Conservation (phyloP, 2,329 filamentous ascomycete genomes). For the Calonectria naviculata region DNA sequence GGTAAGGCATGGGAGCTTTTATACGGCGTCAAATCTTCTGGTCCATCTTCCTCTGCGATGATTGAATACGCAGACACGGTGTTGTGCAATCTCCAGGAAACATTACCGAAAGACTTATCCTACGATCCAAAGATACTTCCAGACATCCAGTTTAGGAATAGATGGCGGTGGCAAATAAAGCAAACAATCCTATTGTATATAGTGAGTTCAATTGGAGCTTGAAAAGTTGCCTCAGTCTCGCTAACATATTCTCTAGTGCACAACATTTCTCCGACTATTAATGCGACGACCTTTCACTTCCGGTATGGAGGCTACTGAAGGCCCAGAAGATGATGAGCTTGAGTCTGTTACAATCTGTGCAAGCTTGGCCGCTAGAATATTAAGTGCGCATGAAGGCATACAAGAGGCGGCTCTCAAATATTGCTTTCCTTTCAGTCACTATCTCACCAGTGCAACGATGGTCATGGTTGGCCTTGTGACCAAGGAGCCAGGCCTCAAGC, state of each 20-base stretch:
- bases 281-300: constrained; percentile 25
- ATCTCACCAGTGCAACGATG: constrained; percentile 31
- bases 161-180: constrained; percentile 25
- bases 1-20: constrained; percentile 32
- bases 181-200: constrained; percentile 22
- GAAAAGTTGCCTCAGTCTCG: neutral
- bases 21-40: constrained; percentile 25
- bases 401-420: constrained; percentile 27
- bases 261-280: constrained; percentile 28
- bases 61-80: constrained; percentile 27
- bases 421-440: constrained; percentile 30
- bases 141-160: constrained; percentile 22
- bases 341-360: constrained; percentile 24
- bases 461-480: constrained; percentile 30
- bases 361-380: constrained; percentile 25
- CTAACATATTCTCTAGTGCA: constrained; percentile 9
- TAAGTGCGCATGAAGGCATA: constrained; percentile 24
- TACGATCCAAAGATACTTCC: constrained; percentile 13
- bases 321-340: constrained; percentile 26
- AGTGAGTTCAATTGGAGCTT: no score
- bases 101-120: constrained; percentile 5
- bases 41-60: constrained; percentile 19
- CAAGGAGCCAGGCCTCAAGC: constrained; percentile 23
- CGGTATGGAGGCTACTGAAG: neutral
- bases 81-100: constrained; percentile 18